Evolutionary conservation across 73 alveolate genomes (phyloP).

Genomic region (Effrenium voratum): DNA sequence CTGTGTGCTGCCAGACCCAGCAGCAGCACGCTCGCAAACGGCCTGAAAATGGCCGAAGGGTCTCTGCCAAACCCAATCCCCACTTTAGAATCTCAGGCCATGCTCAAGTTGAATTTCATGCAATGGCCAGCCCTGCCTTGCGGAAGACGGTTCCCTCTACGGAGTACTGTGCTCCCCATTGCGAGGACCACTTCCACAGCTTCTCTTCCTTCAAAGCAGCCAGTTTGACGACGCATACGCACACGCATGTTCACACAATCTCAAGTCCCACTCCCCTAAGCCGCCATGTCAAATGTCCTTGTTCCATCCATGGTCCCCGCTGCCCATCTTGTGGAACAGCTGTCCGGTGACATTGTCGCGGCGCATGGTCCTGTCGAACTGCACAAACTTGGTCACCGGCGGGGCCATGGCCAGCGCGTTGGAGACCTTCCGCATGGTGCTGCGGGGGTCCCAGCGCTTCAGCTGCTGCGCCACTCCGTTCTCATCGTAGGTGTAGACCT

Average conservation of each 20-base stretch:
- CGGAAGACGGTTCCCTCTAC: conserved; percentile 72
- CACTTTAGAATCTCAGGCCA: too few relatives aligned
- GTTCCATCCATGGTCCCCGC: conserved; percentile 89
- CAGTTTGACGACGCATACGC: too few relatives aligned
- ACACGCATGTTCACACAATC: too few relatives aligned
- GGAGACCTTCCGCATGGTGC: conserved; percentile 88
- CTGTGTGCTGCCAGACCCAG: too few relatives aligned
- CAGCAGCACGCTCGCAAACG: too few relatives aligned
- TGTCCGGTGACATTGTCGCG: conserved; percentile 45
- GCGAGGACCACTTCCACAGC: conserved; percentile 77
- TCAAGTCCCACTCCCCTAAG: background rate
- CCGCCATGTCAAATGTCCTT: conserved; percentile 14
- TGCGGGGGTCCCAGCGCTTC: conserved; percentile 85
- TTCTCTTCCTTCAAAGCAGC: conserved; percentile 54
- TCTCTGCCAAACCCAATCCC: too few relatives aligned
- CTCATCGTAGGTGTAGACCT: conserved; percentile 60
- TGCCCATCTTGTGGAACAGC: conserved; percentile 42
- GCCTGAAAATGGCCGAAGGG: too few relatives aligned
- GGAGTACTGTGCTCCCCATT: conserved; percentile 63
- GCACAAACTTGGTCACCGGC: conserved; percentile 56
- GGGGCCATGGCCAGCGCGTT: conserved; percentile 88
- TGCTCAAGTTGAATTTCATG: too few relatives aligned
- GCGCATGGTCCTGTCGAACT: conserved; percentile 85
- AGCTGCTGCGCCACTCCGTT: conserved; percentile 43
- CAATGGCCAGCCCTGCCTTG: too few relatives aligned